Conservation (phyloP, 2,329 filamentous ascomycete species). For the Chaetomium strumarium region DNA sequence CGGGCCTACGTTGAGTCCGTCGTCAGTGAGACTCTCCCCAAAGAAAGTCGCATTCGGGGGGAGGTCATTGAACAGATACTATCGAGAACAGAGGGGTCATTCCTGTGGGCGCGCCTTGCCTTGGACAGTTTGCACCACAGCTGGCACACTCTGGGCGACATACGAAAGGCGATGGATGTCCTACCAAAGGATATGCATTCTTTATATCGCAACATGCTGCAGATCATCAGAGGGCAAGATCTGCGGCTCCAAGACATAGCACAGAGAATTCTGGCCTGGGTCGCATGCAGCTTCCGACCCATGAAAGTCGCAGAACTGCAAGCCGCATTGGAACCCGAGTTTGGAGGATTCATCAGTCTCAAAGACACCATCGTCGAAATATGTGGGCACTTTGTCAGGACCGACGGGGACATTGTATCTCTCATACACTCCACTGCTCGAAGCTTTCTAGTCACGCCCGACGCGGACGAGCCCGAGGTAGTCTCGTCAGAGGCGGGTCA, state of each 20-base stretch:
- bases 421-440: constrained; percentile 5
- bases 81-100: constrained; percentile 5
- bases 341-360: constrained; percentile 1
- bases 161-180: not conserved
- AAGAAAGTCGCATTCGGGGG: not conserved
- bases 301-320: not conserved
- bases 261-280: constrained; percentile 3
- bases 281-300: constrained; percentile 2
- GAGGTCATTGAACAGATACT: not conserved
- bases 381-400: constrained; percentile 3
- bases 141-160: constrained; percentile 6
- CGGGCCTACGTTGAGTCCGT: not conserved
- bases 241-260: constrained; percentile 1
- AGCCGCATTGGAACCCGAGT: constrained; percentile 3
- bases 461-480: not conserved
- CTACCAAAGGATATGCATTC: constrained; percentile 4
- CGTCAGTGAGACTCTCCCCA: not conserved
- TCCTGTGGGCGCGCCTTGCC: constrained; percentile 6
- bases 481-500: not conserved
- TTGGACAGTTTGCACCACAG: constrained; percentile 1
- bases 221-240: not conserved
- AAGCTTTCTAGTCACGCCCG: not conserved
- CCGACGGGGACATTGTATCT: not conserved
- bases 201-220: constrained; percentile 3
- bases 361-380: constrained; percentile 2